Percentiles rank a stretch among this genome's conserved stretches.
phyloP scores from a whole-genome alignment of 2,329 filamentous ascomycete species.

The Fusarium sp. region DNA sequence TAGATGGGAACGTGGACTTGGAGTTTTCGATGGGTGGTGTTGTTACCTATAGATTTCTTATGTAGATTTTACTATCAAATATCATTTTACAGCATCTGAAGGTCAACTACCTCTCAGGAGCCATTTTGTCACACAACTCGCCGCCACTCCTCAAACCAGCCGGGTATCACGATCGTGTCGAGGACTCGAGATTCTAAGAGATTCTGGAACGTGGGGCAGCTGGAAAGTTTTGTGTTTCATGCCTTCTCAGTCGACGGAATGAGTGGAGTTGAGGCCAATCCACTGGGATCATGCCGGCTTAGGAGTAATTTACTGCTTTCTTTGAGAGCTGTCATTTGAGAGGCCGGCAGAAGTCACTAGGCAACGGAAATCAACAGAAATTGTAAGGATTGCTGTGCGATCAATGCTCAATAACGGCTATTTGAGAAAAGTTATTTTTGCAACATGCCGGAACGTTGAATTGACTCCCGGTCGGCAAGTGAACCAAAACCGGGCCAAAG shows the following conservation, averaged over 20 bases:
- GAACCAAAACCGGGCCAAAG: slow-evolving; percentile 19
- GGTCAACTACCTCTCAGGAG: background rate
- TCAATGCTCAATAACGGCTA: background rate
- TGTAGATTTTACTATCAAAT: background rate
- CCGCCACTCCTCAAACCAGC: background rate
- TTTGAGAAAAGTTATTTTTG: background rate
- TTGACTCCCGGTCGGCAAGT: background rate
- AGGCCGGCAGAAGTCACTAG: background rate
- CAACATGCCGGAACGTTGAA: background rate
- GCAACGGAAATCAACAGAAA: background rate
- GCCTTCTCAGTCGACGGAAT: background rate
- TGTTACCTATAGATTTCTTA: background rate
- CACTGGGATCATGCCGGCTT: background rate
- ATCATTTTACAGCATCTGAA: background rate
- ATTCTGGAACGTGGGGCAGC: background rate
- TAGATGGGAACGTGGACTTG: background rate
- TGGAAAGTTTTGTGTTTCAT: background rate
- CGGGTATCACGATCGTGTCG: background rate
- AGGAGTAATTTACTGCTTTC: background rate
- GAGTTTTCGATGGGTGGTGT: background rate
- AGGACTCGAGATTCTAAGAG: background rate
- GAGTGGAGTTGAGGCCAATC: background rate
- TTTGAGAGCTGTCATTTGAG: background rate
- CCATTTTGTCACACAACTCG: background rate
- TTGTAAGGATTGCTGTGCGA: background rate